Evolutionary conservation across 805 yeast genomes (phyloP).

Genomic region (Scheffersomyces stipitis): DNA sequence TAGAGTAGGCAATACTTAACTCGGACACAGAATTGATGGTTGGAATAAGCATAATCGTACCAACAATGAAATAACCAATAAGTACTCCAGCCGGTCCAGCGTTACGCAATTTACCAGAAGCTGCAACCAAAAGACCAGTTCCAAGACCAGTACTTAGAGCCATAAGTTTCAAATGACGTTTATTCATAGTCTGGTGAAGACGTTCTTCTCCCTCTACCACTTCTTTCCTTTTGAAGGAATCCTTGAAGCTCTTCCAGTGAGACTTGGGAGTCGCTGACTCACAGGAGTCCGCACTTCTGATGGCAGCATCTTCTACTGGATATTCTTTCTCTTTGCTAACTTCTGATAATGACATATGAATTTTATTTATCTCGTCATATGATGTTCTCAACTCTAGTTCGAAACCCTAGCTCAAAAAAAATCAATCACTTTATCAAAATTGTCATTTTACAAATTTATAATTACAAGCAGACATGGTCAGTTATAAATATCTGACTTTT

Average conservation of each 20-base stretch:
- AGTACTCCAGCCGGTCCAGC: constrained; percentile 26
- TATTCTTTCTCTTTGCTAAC: too few species aligned
- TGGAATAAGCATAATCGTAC: constrained; percentile 24
- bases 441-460: too few species aligned
- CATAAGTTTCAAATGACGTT: constrained; percentile 28
- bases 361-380: too few species aligned
- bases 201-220: constrained; percentile 4
- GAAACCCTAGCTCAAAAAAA: too few species aligned
- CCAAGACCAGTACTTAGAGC: constrained; percentile 32
- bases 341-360: too few species aligned
- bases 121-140: constrained; percentile 30
- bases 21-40: constrained; percentile 30
- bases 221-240: constrained; percentile 21
- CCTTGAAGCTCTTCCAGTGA: constrained; percentile 20
- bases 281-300: too few species aligned
- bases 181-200: constrained; percentile 8
- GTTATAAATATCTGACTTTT: too few species aligned
- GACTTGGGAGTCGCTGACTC: constrained; percentile 3
- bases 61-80: constrained; percentile 23
- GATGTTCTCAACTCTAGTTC: too few species aligned
- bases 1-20: constrained; percentile 25
- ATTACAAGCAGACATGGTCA: too few species aligned
- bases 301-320: too few species aligned
- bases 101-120: constrained; percentile 22
- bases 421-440: too few species aligned